These are phyloP conservation scores for Puccinia horiana DNA, from an alignment of 1,284 basidiomycete genomes.

Conservation along the genomic window DNA sequence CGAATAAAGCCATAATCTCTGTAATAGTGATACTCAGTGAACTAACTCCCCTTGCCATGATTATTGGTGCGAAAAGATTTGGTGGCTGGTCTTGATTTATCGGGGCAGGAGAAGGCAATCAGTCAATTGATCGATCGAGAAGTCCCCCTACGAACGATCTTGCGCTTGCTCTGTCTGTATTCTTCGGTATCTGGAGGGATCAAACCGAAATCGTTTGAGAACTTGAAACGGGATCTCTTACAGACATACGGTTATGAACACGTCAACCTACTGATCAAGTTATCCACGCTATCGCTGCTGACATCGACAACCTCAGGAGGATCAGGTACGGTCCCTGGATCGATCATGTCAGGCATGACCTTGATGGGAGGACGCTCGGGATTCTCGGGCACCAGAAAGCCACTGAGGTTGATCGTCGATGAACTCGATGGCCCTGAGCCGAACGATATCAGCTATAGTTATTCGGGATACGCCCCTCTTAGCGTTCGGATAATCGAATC, in stretches of 20 bases:
- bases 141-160: conserved; percentile 72
- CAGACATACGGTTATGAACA: conserved; percentile 93
- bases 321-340: conserved; percentile 41
- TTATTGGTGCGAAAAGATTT: conserved; percentile 66
- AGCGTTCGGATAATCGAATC: conserved; percentile 74
- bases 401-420: conserved; percentile 87
- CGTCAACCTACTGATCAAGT: conserved; percentile 73
- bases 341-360: conserved; percentile 34
- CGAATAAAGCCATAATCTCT: not conserved
- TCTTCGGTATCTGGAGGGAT: conserved; percentile 81
- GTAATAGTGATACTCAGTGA: conserved; percentile 54
- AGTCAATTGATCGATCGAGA: conserved; percentile 85
- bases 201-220: conserved; percentile 81
- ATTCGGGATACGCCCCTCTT: conserved; percentile 94
- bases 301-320: conserved; percentile 66
- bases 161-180: conserved; percentile 81
- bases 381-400: conserved; percentile 74
- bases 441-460: conserved; percentile 91
- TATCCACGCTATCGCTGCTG: conserved; percentile 68
- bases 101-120: conserved; percentile 73
- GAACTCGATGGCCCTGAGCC: conserved; percentile 72
- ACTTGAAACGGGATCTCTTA: conserved; percentile 83
- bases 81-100: conserved; percentile 80
- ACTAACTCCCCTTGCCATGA: not conserved
- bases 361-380: conserved; percentile 60